Conservation (phyloP, 1,284 basidiomycete genomes). For the Pholiota adiposa region DNA sequence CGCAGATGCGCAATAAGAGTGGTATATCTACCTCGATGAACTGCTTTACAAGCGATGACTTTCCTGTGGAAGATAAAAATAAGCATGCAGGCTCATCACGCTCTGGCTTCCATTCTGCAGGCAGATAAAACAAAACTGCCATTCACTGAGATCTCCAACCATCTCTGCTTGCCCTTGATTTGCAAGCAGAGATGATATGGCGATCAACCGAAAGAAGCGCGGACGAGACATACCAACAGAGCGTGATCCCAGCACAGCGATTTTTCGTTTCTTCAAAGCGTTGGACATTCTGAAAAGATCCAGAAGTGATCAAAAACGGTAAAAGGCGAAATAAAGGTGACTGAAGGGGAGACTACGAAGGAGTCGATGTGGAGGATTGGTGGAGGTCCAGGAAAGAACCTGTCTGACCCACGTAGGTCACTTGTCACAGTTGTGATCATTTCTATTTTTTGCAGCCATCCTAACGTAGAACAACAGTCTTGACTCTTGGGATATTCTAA, state of each 20-base stretch:
- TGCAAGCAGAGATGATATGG: conserved; percentile 5
- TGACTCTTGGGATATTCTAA: too few relatives aligned
- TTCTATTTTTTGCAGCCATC: neutral
- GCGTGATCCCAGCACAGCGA: conserved; percentile 56
- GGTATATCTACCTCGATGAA: conserved; percentile 53
- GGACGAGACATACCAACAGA: conserved; percentile 46
- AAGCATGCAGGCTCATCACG: neutral
- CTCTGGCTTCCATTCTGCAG: neutral
- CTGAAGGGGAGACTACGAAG: conserved; percentile 7
- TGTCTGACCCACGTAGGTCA: neutral
- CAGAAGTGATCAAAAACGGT: conserved; percentile 10
- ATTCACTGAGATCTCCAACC: neutral
- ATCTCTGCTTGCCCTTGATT: neutral
- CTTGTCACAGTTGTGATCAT: neutral
- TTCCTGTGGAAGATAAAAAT: conserved; percentile 37
- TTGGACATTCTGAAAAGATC: conserved; percentile 30
- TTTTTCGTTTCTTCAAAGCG: conserved; percentile 76
- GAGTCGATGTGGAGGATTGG: too few relatives aligned
- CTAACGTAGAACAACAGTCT: too few relatives aligned
- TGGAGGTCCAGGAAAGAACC: too few relatives aligned
- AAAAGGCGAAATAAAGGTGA: conserved; percentile 8
- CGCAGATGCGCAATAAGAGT: conserved; percentile 37
- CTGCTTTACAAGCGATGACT: conserved; percentile 56
- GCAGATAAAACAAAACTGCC: neutral
- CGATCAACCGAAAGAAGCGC: neutral